These are phyloP conservation scores for Ophiostoma ips DNA, from an alignment of 2,329 filamentous ascomycete species.

Conservation along the genomic window DNA sequence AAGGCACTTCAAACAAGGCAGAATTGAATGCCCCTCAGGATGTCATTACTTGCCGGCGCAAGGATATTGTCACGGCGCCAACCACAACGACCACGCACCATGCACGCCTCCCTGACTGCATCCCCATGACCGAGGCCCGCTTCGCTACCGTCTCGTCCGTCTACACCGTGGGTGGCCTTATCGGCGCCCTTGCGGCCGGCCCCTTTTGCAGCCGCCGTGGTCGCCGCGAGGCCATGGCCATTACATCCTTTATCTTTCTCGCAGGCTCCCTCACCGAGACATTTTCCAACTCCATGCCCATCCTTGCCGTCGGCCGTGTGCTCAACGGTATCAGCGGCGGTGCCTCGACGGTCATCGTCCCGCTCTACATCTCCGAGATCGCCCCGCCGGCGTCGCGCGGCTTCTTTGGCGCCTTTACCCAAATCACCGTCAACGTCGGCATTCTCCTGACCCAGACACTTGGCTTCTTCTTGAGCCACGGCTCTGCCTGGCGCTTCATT, in stretches of 20 bases:
- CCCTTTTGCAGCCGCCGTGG: slow-evolving; percentile 67
- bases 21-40: slow-evolving; percentile 92
- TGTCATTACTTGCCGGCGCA: slow-evolving; percentile 70
- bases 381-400: slow-evolving; percentile 62
- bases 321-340: slow-evolving; percentile 76
- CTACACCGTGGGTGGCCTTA: slow-evolving; percentile 77
- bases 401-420: slow-evolving; percentile 73
- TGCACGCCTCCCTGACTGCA: slow-evolving; percentile 53
- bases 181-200: slow-evolving; percentile 69
- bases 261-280: slow-evolving; percentile 66
- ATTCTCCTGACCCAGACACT: slow-evolving; percentile 73
- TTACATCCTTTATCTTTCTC: slow-evolving; percentile 64
- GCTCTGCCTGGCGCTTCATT: slow-evolving; percentile 69
- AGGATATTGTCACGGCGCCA: slow-evolving; percentile 20
- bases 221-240: slow-evolving; percentile 59
- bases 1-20: slow-evolving; percentile 42
- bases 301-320: slow-evolving; percentile 61
- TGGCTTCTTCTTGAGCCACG: slow-evolving; percentile 76
- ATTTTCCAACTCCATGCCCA: slow-evolving; percentile 48
- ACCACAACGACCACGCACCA: slow-evolving; percentile 13
- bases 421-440: slow-evolving; percentile 85
- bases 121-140: slow-evolving; percentile 69
- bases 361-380: slow-evolving; percentile 87
- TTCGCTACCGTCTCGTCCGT: slow-evolving; percentile 82
- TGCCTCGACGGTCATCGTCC: slow-evolving; percentile 81